These are phyloP conservation scores for Grosmannia serpens DNA, from an alignment of 2,329 filamentous ascomycete genomes.

Conservation along the genomic window DNA sequence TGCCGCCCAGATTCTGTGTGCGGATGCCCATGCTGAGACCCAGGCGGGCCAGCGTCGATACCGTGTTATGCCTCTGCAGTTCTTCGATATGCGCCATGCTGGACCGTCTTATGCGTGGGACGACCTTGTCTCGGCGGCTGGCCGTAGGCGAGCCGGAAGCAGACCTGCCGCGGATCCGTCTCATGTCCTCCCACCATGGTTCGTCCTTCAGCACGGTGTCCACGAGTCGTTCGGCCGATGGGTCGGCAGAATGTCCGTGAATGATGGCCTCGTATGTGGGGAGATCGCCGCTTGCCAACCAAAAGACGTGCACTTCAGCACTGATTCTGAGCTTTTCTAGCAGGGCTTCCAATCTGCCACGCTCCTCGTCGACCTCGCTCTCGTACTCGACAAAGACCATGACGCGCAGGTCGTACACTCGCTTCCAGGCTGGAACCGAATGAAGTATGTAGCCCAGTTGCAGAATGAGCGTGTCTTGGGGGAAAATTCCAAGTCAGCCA, in stretches of 20 bases:
- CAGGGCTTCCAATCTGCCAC: constrained; percentile 57
- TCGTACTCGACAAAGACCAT: constrained; percentile 87
- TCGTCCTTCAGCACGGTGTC: constrained; percentile 57
- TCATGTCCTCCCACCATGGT: constrained; percentile 74
- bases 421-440: constrained; percentile 72
- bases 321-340: constrained; percentile 74
- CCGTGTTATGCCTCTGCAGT: constrained; percentile 48
- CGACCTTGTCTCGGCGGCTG: background rate
- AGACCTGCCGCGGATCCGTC: constrained; percentile 33
- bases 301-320: constrained; percentile 69
- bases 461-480: constrained; percentile 60
- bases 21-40: constrained; percentile 63
- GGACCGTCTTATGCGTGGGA: constrained; percentile 20
- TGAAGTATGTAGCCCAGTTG: constrained; percentile 76
- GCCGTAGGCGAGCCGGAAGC: background rate
- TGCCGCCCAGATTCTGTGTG: constrained; percentile 57
- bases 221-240: constrained; percentile 48
- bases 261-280: constrained; percentile 68
- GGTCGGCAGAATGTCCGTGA: constrained; percentile 50
- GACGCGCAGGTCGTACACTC: constrained; percentile 60
- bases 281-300: constrained; percentile 62
- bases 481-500: background rate
- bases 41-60: constrained; percentile 39
- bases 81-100: constrained; percentile 49
- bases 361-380: constrained; percentile 69